Evolutionary conservation across 106 monocot genomes (phyloP).

Genomic region (Phalaenopsis equestris): DNA sequence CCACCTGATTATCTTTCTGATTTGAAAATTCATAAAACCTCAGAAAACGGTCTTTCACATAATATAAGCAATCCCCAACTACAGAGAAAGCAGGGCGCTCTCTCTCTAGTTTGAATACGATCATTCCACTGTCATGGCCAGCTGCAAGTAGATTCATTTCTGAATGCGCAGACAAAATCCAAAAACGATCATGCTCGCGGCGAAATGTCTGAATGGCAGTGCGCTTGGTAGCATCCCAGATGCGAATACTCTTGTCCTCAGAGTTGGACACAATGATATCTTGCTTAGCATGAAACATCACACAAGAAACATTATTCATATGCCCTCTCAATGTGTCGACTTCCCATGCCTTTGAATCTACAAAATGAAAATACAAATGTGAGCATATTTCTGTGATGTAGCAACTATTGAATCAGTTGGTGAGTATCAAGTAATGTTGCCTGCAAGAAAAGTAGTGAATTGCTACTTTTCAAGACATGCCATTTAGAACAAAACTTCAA

Average conservation of each 20-base stretch:
- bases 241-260: slow-evolving; percentile 68
- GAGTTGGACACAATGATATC: slow-evolving; percentile 72
- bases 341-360: slow-evolving; percentile 77
- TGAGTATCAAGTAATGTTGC: not conserved
- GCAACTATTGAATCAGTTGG: not conserved
- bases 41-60: slow-evolving; percentile 55
- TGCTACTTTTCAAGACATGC: not conserved
- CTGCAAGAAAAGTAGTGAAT: not conserved
- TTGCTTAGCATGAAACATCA: slow-evolving; percentile 65
- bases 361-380: not conserved
- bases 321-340: slow-evolving; percentile 71
- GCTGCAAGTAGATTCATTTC: slow-evolving; percentile 75
- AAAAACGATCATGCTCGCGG: slow-evolving; percentile 61
- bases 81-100: slow-evolving; percentile 63
- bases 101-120: slow-evolving; percentile 62
- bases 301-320: slow-evolving; percentile 80
- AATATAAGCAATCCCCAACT: slow-evolving; percentile 43
- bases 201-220: slow-evolving; percentile 59
- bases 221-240: slow-evolving; percentile 72
- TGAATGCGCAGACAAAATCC: slow-evolving; percentile 64
- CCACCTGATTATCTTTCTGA: slow-evolving; percentile 48
- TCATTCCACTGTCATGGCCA: slow-evolving; percentile 75
- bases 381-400: not conserved
- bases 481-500: too few relatives aligned
- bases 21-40: slow-evolving; percentile 48